Evolutionary conservation across 2,329 filamentous ascomycete species (phyloP).

Genomic region (Sphaceloma murrayae): DNA sequence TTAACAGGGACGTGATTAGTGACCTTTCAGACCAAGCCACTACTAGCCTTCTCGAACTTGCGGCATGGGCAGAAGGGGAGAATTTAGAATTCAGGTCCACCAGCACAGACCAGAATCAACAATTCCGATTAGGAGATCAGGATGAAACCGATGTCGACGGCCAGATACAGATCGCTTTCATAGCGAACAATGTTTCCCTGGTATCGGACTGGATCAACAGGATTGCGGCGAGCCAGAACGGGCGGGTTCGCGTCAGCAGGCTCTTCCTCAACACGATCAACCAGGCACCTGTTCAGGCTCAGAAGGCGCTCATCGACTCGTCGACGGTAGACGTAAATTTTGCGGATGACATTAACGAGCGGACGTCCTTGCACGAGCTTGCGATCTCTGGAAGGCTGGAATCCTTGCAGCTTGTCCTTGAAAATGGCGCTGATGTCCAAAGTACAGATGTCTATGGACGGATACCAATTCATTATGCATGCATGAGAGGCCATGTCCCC

Average conservation of each 20-base stretch:
- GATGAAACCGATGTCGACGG: constrained; percentile 87
- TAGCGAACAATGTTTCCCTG: constrained; percentile 66
- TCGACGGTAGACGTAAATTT: constrained; percentile 80
- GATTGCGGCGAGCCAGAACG: constrained; percentile 52
- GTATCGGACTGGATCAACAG: constrained; percentile 73
- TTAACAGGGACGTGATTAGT: constrained; percentile 94
- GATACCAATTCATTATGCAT: constrained; percentile 89
- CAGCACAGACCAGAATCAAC: constrained; percentile 24
- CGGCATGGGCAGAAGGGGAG: constrained; percentile 94
- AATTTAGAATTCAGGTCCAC: constrained; percentile 58
- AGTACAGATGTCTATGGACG: constrained; percentile 88
- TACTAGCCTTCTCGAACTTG: constrained; percentile 87
- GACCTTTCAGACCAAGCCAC: constrained; percentile 95
- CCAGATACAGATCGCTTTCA: constrained; percentile 77
- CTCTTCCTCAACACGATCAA: constrained; percentile 86
- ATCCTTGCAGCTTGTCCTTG: constrained; percentile 67
- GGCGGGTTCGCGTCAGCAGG: constrained; percentile 69
- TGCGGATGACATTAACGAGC: constrained; percentile 94
- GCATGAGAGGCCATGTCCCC: constrained; percentile 80
- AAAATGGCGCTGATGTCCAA: constrained; percentile 63
- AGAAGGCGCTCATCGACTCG: constrained; percentile 69
- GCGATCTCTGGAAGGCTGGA: constrained; percentile 81
- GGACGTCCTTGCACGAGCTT: constrained; percentile 94
- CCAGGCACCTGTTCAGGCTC: constrained; percentile 67
- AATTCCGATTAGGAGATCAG: constrained; percentile 42